These are phyloP conservation scores for Mariannaea sp. DNA, from an alignment of 2,329 filamentous ascomycete species.

Conservation along the genomic window DNA sequence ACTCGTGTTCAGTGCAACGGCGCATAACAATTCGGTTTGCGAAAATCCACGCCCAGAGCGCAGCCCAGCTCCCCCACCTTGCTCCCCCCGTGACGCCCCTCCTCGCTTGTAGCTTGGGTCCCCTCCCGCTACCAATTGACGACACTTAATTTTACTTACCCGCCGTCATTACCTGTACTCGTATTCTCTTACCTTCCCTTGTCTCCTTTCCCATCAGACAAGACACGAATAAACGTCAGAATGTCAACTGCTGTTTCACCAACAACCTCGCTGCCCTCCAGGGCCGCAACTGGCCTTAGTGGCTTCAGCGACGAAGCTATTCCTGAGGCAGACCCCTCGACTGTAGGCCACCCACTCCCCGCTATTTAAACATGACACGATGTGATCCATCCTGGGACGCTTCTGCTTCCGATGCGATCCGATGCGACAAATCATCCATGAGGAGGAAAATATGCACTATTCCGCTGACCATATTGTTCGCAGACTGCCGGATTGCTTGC, in stretches of 20 bases:
- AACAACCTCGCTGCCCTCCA: constrained; percentile 48
- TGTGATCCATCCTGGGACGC: neutral
- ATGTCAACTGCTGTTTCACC: constrained; percentile 41
- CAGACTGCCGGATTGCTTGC: constrained; percentile 80
- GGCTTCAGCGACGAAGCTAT: constrained; percentile 61
- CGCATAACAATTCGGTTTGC: constrained; percentile 9
- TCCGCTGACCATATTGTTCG: constrained; percentile 17
- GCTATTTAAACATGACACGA: constrained; percentile 1
- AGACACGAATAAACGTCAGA: constrained; percentile 3
- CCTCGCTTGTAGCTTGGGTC: constrained; percentile 18
- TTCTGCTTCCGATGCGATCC: neutral
- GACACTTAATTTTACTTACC: constrained; percentile 17
- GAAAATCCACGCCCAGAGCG: constrained; percentile 6
- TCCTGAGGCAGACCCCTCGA: constrained; percentile 62
- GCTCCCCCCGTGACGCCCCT: constrained; percentile 20
- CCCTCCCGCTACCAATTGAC: constrained; percentile 12
- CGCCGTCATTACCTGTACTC: neutral
- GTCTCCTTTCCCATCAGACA: neutral
- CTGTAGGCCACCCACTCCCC: constrained; percentile 48
- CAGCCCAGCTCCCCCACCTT: constrained; percentile 27
- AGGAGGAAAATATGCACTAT: neutral
- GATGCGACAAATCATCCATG: neutral
- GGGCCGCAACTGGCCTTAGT: constrained; percentile 53
- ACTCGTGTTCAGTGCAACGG: neutral
- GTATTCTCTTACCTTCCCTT: constrained; percentile 3